These are phyloP conservation scores for Xylariaceae sp. DNA, from an alignment of 2,329 filamentous ascomycete genomes.

Conservation along the genomic window DNA sequence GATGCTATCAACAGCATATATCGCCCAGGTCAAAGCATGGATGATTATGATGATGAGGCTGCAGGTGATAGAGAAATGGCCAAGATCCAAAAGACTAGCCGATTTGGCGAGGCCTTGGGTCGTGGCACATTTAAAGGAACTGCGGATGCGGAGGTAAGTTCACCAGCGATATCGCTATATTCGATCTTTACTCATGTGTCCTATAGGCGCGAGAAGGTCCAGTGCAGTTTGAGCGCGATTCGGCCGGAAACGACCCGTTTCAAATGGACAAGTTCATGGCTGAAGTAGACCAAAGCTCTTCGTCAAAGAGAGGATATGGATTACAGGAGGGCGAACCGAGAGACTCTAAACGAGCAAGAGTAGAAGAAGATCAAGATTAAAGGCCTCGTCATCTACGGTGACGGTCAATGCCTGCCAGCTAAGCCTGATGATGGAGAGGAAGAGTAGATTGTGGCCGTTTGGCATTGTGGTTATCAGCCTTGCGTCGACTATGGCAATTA, in stretches of 20 bases:
- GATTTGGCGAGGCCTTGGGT: conserved; percentile 82
- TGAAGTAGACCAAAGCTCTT: conserved; percentile 61
- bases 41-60: conserved; percentile 72
- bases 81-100: conserved; percentile 76
- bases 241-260: conserved; percentile 66
- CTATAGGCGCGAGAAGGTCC: conserved; percentile 73
- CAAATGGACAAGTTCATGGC: conserved; percentile 91
- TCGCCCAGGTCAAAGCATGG: conserved; percentile 68
- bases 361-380: conserved; percentile 58
- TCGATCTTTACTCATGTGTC: conserved; percentile 30
- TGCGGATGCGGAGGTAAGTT: conserved; percentile 68
- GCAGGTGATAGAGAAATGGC: conserved; percentile 78
- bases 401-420: no score
- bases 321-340: conserved; percentile 60
- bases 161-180: conserved; percentile 1
- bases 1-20: conserved; percentile 95
- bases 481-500: no score
- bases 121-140: conserved; percentile 88
- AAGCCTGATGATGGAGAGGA: no score
- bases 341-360: conserved; percentile 66
- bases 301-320: conserved; percentile 69
- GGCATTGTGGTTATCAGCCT: no score
- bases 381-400: background rate
- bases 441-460: no score
- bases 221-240: conserved; percentile 92